phyloP scores from a whole-genome alignment of 2,329 filamentous ascomycete species.

The Colletotrichum musae region DNA sequence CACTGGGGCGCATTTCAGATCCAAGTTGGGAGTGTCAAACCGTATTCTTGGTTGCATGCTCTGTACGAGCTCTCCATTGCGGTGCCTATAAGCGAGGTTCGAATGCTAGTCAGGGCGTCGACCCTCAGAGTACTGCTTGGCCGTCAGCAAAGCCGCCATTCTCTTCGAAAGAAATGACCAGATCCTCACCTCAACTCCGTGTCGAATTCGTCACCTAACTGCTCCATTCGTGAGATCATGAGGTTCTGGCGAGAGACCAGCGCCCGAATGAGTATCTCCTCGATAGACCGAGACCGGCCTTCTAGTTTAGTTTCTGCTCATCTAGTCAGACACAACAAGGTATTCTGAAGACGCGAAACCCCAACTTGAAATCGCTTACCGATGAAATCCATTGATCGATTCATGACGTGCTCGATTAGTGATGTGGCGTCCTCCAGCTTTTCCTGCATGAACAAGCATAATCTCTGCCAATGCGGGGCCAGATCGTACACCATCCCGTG shows the following conservation, averaged over 20 bases:
- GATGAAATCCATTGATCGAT: constrained; percentile 34
- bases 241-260: constrained; percentile 48
- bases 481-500: constrained; percentile 53
- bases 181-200: constrained; percentile 22
- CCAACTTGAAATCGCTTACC: constrained; percentile 33
- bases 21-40: constrained; percentile 43
- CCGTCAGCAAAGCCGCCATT: not conserved
- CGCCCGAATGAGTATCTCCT: constrained; percentile 43
- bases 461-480: constrained; percentile 49
- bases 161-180: no score
- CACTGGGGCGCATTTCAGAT: not conserved
- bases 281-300: not conserved
- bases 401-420: not conserved
- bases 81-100: constrained; percentile 55
- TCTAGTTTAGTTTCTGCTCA: constrained; percentile 2
- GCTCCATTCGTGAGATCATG: constrained; percentile 48
- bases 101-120: constrained; percentile 52
- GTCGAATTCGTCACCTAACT: constrained; percentile 45
- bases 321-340: not conserved
- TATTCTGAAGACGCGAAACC: no score
- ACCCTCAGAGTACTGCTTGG: constrained; percentile 50
- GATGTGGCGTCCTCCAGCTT: constrained; percentile 37
- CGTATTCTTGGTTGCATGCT: constrained; percentile 49
- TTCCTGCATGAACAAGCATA: not conserved
- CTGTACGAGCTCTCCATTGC: constrained; percentile 54